These are phyloP conservation scores for Pistacia vera DNA, from an alignment of 345 rosid genomes.

Conservation along the genomic window DNA sequence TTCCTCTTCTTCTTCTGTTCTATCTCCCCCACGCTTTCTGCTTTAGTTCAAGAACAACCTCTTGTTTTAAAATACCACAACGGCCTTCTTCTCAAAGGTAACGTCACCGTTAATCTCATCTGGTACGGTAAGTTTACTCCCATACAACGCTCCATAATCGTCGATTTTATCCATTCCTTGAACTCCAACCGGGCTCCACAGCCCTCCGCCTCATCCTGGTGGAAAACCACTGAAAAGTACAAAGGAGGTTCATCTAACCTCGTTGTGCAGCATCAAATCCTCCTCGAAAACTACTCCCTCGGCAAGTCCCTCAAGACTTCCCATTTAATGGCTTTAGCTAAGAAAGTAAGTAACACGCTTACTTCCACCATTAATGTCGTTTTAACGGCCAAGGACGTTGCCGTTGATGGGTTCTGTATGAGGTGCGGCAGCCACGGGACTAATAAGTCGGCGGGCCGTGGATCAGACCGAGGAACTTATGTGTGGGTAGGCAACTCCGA, in stretches of 20 bases:
- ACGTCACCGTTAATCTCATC: constrained; percentile 63
- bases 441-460: constrained; percentile 6
- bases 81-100: constrained; percentile 65
- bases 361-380: constrained; percentile 57
- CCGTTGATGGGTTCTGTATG: constrained; percentile 81
- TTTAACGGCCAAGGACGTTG: constrained; percentile 75
- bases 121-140: constrained; percentile 89
- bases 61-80: constrained; percentile 68
- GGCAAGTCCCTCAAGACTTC: constrained; percentile 55
- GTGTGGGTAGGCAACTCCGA: constrained; percentile 94
- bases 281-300: constrained; percentile 57
- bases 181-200: constrained; percentile 21
- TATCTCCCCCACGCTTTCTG: constrained; percentile 35
- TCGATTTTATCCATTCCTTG: constrained; percentile 73
- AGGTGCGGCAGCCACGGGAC: constrained; percentile 85
- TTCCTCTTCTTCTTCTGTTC: constrained; percentile 10
- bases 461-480: constrained; percentile 45
- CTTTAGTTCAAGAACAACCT: constrained; percentile 76
- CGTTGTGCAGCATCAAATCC: constrained; percentile 58
- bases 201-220: constrained; percentile 77
- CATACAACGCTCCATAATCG: constrained; percentile 68
- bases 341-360: constrained; percentile 33
- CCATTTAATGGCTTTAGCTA: constrained; percentile 61
- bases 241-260: constrained; percentile 48
- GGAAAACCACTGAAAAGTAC: constrained; percentile 82